Evolutionary conservation across 768 basidiomycete species (phyloP).

Genomic region (Tephrocybe sp.): DNA sequence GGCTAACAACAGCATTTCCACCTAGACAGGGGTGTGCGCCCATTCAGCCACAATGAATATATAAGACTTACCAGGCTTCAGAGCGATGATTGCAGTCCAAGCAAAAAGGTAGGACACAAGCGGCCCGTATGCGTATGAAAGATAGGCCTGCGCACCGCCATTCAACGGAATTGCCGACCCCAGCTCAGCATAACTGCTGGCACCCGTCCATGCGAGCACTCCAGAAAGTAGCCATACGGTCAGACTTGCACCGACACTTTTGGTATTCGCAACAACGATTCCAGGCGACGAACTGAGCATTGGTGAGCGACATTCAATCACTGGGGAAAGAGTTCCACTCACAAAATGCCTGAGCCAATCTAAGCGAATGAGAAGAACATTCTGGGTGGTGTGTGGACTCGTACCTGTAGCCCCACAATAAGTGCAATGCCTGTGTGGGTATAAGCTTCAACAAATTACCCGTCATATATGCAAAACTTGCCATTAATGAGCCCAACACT

Average conservation of each 20-base stretch:
- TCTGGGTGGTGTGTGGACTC: constrained; percentile 5
- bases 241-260: constrained; percentile 89
- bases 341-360: constrained; percentile 97
- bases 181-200: constrained; percentile 90
- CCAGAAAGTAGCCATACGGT: constrained; percentile 84
- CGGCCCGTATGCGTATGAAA: constrained; percentile 87
- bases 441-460: constrained; percentile 1
- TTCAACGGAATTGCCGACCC: constrained; percentile 86
- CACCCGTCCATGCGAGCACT: constrained; percentile 91
- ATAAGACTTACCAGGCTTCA: constrained; percentile 67
- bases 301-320: constrained; percentile 3
- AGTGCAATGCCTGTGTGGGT: constrained; percentile 70
- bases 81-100: constrained; percentile 90
- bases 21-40: constrained; percentile 37
- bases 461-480: constrained; percentile 29
- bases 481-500: constrained; percentile 78
- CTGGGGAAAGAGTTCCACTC: constrained; percentile 21
- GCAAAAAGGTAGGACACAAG: constrained; percentile 89
- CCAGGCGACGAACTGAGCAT: constrained; percentile 84
- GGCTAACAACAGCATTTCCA: constrained; percentile 78
- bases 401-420: constrained; percentile 78
- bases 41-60: not conserved
- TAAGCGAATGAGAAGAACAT: constrained; percentile 22
- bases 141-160: constrained; percentile 76
- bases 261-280: constrained; percentile 83